phyloP scores from a whole-genome alignment of 2,329 filamentous ascomycete species.

The Pyricularia sp. region DNA sequence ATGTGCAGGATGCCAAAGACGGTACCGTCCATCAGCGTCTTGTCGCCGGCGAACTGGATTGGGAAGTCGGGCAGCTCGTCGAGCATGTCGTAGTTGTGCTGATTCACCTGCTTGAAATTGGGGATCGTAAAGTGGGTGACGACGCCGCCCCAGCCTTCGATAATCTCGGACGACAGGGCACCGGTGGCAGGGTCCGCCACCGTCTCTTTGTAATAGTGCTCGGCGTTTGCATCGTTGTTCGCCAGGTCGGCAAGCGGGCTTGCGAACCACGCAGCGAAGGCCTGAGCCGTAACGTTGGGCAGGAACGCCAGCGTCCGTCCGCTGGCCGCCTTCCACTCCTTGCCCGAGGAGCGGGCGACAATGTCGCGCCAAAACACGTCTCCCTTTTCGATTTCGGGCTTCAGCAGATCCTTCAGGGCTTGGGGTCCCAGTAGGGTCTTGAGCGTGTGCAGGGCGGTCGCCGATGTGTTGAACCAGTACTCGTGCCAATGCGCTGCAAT shows the following conservation, averaged over 20 bases:
- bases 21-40: slow-evolving; percentile 10
- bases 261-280: slow-evolving; percentile 13
- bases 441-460: slow-evolving; percentile 7
- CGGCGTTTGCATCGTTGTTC: slow-evolving; percentile 16
- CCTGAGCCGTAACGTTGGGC: slow-evolving; percentile 13
- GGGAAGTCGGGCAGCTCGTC: slow-evolving; percentile 8
- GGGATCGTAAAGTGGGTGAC: slow-evolving; percentile 21
- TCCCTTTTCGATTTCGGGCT: slow-evolving; percentile 11
- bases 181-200: slow-evolving; percentile 6
- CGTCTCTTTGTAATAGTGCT: slow-evolving; percentile 16
- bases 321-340: slow-evolving; percentile 12
- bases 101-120: slow-evolving; percentile 14
- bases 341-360: slow-evolving; percentile 8
- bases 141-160: slow-evolving; percentile 12
- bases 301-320: slow-evolving; percentile 13
- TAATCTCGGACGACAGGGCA: slow-evolving; percentile 11
- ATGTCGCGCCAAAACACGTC: slow-evolving; percentile 14
- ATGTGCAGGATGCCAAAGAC: slow-evolving; percentile 13
- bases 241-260: slow-evolving; percentile 13
- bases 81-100: slow-evolving; percentile 16
- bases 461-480: slow-evolving; percentile 3
- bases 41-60: slow-evolving; percentile 14
- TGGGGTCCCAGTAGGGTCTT: slow-evolving; percentile 13
- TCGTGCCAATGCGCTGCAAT: neutral
- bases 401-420: slow-evolving; percentile 12